Evolutionary conservation across 176 grass and related monocot species (phyloP), one percentile per base, ranked within the genome.

Genomic region (Tuctoria greenei): DNA sequence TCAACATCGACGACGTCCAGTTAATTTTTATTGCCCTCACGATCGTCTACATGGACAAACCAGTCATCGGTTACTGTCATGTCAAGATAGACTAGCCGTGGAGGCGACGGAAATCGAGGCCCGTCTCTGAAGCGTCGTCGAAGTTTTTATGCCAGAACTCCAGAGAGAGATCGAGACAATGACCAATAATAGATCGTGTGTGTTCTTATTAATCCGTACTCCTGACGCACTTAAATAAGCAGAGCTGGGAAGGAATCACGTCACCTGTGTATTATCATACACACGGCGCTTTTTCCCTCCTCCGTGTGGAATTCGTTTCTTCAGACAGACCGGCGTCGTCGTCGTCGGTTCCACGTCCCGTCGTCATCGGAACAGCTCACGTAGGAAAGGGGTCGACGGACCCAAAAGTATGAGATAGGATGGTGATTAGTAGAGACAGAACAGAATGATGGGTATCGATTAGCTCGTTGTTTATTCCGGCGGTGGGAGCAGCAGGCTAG

Each of bases 261-360:
- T 1, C 34, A 15, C 47, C 47, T 31, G 31, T 31, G 31, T 31
- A 31, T 31, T 20, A 12, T 20, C 13, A 18, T 31, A 17, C 10
- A 10, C 37, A 74, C 54, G 38, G 50, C 52, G 16, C 38, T 57
- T 78, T 34, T 31, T 31, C 3, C 3, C 64, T 44, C 17, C 15
- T 44, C 34, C 17, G 17, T 31, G 39, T 34, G 11, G 12, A 45
- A 79, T 59, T 38, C 20, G 39, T 61, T 20, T 21, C 49, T 9
- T 39, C 27, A 1, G 61, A 68, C n/a, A n/a, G n/a, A n/a, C 66
- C 62, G 41, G 44, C 45, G 38, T 12, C 60, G 68, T 4, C 62
- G 47, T 44, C 67, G 69, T 49, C 40, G 21, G 21, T 23, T 79
- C 50, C 50, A 60, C 69, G 47, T 64, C 66, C 65, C 84, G 67